Percentiles rank a stretch among this genome's conserved stretches.
phyloP scores from a whole-genome alignment of 73 alveolate genomes.

The Durusdinium trenchii region DNA sequence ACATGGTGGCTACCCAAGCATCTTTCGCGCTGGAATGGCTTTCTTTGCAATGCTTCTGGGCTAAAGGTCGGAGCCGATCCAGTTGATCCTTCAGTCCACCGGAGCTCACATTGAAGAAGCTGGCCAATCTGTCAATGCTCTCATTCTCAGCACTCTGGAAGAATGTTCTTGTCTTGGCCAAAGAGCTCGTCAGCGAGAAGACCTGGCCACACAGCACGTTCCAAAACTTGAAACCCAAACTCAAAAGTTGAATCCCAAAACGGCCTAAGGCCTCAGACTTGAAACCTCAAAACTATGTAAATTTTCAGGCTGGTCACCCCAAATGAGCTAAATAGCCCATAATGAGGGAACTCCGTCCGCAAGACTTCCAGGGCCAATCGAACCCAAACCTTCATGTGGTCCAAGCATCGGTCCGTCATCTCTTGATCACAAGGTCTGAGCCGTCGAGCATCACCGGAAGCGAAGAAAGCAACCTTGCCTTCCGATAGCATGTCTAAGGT shows the following conservation, averaged over 20 bases:
- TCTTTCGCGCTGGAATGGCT: neutral
- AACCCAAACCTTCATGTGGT: conserved; percentile 28
- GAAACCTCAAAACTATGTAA: neutral
- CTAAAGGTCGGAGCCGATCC: conserved; percentile 6
- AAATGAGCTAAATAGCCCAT: neutral
- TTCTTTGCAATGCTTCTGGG: neutral
- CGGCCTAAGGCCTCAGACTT: too few relatives aligned
- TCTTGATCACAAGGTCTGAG: neutral
- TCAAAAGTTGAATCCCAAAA: too few relatives aligned
- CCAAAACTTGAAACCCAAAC: too few relatives aligned
- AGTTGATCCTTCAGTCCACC: neutral
- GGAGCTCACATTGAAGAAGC: neutral
- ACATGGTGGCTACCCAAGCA: conserved; percentile 27
- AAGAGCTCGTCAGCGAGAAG: neutral
- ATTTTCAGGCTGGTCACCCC: neutral
- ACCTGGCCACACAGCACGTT: too few relatives aligned
- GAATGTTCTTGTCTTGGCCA: neutral
- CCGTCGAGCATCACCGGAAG: neutral
- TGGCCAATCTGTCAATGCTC: conserved; percentile 6
- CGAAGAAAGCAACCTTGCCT: neutral
- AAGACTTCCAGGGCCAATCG: conserved; percentile 48
- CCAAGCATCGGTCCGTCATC: neutral
- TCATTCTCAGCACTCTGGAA: neutral
- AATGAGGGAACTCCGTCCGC: conserved; percentile 49
- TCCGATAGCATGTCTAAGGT: neutral